A percentile compares a stretch with the other conserved stretches of the same genome.
Conservation (phyloP, 106 monocot genomes). For the Agapanthus africanus region DNA sequence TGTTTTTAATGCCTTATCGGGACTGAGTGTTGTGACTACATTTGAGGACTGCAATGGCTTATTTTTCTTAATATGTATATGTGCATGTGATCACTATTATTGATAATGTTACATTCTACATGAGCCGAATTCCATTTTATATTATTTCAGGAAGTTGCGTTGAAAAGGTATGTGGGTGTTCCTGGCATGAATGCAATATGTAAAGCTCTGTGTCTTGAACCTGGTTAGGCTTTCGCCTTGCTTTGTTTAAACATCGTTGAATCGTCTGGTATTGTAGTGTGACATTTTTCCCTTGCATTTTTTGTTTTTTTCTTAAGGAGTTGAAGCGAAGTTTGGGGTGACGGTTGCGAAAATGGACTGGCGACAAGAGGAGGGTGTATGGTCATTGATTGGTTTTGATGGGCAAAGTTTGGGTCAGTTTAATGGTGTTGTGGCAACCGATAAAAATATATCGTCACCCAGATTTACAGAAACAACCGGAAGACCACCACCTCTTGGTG, state of each 20-base stretch:
- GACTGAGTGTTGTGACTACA: too few relatives aligned
- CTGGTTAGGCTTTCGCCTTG: constrained; percentile 28
- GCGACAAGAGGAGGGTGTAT: constrained; percentile 28
- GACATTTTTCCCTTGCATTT: not conserved
- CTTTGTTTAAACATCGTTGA: not conserved
- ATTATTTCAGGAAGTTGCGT: constrained; percentile 26
- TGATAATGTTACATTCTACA: not conserved
- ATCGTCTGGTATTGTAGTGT: not conserved
- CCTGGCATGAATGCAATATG: constrained; percentile 50
- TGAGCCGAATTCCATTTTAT: constrained; percentile 3
- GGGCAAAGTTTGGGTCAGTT: constrained; percentile 49
- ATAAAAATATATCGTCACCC: constrained; percentile 45
- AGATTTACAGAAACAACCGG: constrained; percentile 40
- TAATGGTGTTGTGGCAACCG: constrained; percentile 45
- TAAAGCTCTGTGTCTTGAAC: constrained; percentile 45
- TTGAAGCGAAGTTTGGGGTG: constrained; percentile 47
- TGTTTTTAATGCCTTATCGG: too few relatives aligned
- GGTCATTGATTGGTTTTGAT: constrained; percentile 41
- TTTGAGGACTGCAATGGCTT: not conserved
- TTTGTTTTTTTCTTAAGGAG: constrained; percentile 19
- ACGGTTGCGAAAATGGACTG: constrained; percentile 56
- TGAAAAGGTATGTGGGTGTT: constrained; percentile 38
- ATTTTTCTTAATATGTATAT: not conserved
- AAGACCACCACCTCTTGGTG: constrained; percentile 55
- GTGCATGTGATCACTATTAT: not conserved